Base-by-base conservation (phyloP, 352 stramenopile genomes). In the Globisporangium recalcitrans region DNA sequence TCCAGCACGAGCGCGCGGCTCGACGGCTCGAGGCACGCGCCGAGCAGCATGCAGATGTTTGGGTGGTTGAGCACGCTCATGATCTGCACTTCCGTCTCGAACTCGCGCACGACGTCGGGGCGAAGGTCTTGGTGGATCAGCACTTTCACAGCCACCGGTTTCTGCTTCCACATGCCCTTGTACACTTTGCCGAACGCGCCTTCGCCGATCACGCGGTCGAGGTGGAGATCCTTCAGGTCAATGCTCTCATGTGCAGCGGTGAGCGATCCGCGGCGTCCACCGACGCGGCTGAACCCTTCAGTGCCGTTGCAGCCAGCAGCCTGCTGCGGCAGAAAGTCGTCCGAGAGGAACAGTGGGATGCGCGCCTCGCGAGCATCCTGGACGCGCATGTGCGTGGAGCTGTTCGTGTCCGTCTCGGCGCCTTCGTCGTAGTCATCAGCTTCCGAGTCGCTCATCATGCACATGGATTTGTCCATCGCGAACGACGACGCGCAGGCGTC, bases 21-120 rank as follows among this genome's bases (percentile, higher is more conserved):
- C 21, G 86, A 83, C 13, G 95, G 90, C 53, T 93, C 72, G 29
- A 98, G 76, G 75, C 95, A 98, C 49, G 96, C 96, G 29, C 96
- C 96, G 42, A 99, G 91, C 62, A 98, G 91, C 34, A 97, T 84
- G 69, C 97, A 98, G 60, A 99, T 97, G 77, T 98, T 99, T 5
- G 96, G 96, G 79, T 99, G 97, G 53, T 87, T 70, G 60, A 99
- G 83, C 42, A 87, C 78, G 60, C 85, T 91, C 85, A 92, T 92
- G 67, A 94, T 94, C 69, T 89, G 78, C 24, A 89, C 74, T 63
- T 94, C 85, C 29, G 76, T 80, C 70, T 94, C 79, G 62, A 94
- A 94, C 60, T 94, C 85, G 5, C 71, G 68, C 52, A 90, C 67
- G 14, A 92, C 76, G 14, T 90, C 81, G 0, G 73, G 70, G 34